These are phyloP conservation scores for Crinitomyces ghanaensis DNA, from an alignment of 805 yeast genomes.

Conservation along the genomic window DNA sequence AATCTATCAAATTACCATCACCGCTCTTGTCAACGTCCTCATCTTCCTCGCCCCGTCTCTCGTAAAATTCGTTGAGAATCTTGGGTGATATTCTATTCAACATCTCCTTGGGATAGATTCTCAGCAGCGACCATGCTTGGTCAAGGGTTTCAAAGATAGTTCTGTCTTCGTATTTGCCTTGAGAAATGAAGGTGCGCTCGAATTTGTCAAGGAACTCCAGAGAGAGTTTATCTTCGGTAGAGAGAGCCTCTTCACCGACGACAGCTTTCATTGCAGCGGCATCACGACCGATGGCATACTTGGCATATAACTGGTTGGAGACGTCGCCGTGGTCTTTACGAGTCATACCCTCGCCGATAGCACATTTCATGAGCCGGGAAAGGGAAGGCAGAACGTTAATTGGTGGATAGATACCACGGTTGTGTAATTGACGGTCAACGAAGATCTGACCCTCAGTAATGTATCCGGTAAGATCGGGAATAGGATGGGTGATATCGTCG, in stretches of 20 bases:
- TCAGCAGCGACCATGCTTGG: slow-evolving; percentile 94
- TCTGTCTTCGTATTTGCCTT: slow-evolving; percentile 96
- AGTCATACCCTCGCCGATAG: slow-evolving; percentile 99
- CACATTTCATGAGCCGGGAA: slow-evolving; percentile 97
- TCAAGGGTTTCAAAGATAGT: slow-evolving; percentile 89
- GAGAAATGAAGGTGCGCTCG: slow-evolving; percentile 88
- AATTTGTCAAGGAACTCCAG: slow-evolving; percentile 96
- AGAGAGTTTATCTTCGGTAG: slow-evolving; percentile 94
- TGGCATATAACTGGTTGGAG: slow-evolving; percentile 96
- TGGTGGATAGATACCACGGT: slow-evolving; percentile 98
- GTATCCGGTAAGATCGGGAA: slow-evolving; percentile 99
- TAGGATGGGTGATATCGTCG: slow-evolving; percentile 99
- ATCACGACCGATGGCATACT: slow-evolving; percentile 98
- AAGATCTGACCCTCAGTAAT: slow-evolving; percentile 99
- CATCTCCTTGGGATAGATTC: slow-evolving; percentile 98
- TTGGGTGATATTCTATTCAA: slow-evolving; percentile 97
- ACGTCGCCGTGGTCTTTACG: slow-evolving; percentile 99
- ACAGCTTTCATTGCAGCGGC: slow-evolving; percentile 99
- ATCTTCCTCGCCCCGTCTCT: slow-evolving; percentile 36
- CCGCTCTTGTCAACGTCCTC: slow-evolving; percentile 37
- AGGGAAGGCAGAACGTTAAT: slow-evolving; percentile 95
- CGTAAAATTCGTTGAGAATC: slow-evolving; percentile 90
- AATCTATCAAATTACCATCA: slow-evolving; percentile 28
- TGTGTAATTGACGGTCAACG: slow-evolving; percentile 89
- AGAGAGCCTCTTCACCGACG: slow-evolving; percentile 98